Base-by-base conservation (phyloP, 305 asterid species). In the Striga hermonthica region DNA sequence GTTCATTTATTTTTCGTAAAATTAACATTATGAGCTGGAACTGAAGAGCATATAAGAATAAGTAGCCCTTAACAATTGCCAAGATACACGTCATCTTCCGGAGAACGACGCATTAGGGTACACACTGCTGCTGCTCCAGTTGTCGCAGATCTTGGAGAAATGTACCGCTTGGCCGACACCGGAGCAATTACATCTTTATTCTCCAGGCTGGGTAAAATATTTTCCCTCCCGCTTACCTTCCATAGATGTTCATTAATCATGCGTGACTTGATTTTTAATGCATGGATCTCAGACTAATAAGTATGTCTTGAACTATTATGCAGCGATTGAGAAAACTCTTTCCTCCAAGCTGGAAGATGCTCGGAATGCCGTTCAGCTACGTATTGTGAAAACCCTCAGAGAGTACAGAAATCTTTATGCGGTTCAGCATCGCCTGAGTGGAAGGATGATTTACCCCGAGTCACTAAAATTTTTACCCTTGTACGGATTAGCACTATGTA, bases 401-500 rank as follows among this genome's bases (percentile, higher is more conserved):
- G 99, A 93, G 72, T 93, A 93, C 75, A 79, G 93, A 75, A 93
- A 86, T 78, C 92, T 93, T 55, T 83, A 93, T 76, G 94, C 99
- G 52, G 97, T 86, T 61, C 97, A 90, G 74, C 96, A 93, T 74
- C 89, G 95, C 36, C 77, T 93, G 83, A 84, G 79, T 12, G 97
- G 97, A 78, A 82, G 96, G 86, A 78, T 93, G 97, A 88, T 93
- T 54, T 93, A 86, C 83, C 96, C 99, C 1, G 97, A 93, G 64
- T 90, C 99, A 11, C 76, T 90, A 59, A 86, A 86, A 76, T 85
- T 74, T 70, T 76, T 93, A 73, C 81, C 87, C 56, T 71, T 93
- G 76, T 93, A 93, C 66, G 95, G 85, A 67, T 77, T 93, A 68
- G 92, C 97, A 52, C 70, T 93, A 65, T 75, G 81, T 69, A 93